These are phyloP conservation scores for Boletellus sp. DNA, from an alignment of 768 basidiomycete species.

Conservation along the genomic window DNA sequence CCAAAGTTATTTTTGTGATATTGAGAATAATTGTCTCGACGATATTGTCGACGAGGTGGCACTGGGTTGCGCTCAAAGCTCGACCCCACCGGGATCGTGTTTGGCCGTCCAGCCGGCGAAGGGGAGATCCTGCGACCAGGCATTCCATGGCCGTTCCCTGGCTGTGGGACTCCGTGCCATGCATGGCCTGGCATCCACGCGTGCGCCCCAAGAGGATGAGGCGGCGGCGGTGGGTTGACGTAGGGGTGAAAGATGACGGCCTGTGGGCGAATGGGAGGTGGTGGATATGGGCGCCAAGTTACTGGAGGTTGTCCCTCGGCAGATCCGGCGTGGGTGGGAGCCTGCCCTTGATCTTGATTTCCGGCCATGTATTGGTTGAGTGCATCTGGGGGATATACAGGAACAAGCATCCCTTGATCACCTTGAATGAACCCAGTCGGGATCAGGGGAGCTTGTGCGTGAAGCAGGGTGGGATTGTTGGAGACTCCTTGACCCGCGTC, in stretches of 20 bases:
- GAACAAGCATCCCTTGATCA: constrained; percentile 67
- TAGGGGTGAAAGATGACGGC: constrained; percentile 30
- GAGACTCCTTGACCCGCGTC: constrained; percentile 26
- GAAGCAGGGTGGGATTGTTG: constrained; percentile 13
- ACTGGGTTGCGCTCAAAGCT: constrained; percentile 20
- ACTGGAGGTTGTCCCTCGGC: constrained; percentile 30
- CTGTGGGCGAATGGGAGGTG: constrained; percentile 31
- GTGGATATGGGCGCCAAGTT: constrained; percentile 34
- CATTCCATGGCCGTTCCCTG: constrained; percentile 11
- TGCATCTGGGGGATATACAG: constrained; percentile 68
- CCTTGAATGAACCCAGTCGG: constrained; percentile 71
- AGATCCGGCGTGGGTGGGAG: constrained; percentile 15
- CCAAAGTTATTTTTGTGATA: constrained; percentile 24
- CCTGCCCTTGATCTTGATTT: constrained; percentile 29
- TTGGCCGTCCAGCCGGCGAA: constrained; percentile 15
- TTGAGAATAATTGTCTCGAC: constrained; percentile 29
- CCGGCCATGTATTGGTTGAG: constrained; percentile 65
- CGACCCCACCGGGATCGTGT: constrained; percentile 10
- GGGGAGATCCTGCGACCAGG: constrained; percentile 16
- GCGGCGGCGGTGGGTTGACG: constrained; percentile 23
- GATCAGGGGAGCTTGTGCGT: constrained; percentile 51
- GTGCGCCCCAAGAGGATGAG: constrained; percentile 19
- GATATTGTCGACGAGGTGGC: constrained; percentile 31
- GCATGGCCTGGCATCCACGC: constrained; percentile 25
- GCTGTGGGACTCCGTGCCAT: constrained; percentile 22